Base-by-base conservation (phyloP, 2,329 filamentous ascomycete genomes). In the Claviceps arundinis region DNA sequence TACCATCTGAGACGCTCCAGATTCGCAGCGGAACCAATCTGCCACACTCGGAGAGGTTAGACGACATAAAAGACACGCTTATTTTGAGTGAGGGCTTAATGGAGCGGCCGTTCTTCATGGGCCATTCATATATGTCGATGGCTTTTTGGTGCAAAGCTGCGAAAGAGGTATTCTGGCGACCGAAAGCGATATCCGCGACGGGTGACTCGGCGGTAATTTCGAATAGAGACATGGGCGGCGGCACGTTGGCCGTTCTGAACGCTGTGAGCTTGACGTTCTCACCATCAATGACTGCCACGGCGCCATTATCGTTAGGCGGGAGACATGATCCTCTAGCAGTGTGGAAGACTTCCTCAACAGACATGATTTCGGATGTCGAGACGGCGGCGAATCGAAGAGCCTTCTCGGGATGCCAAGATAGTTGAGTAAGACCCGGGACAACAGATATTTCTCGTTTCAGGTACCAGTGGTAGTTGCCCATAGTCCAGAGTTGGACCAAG, bases 401-500 rank as follows among this genome's bases (percentile, higher is more conserved):
- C 64, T 86, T 89, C 63, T 97, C 93, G 1, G 88, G 80, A 65
- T 98, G 89, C 93, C 93, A 98, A 1, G 72, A 64, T n/a, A 80
- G 57, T 41, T 64, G 59, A 47, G 61, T 50, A 41, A 67, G 60
- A 3, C 60, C 58, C 13, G 59, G 61, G 7, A 65, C 59, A 6
- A 76, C 70, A 6, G 71, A 68, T 6, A 96, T 74, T 64, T 96
- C 89, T 65, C 95, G 89, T 70, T 98, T 98, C 16, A 98, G 74
- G 65, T 97, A 97, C 80, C 93, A 98, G 64, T 97, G 88, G 60
- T 98, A 98, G 65, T 98, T 98, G 19, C 89, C 87, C 77, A 85
- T 95, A 0, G 89, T 95, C 93, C 93, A 98, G 1, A 98, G 72
- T 63, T 98, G 93, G n/a, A 93, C 71, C 52, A 81, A 77, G 57